Evolutionary conservation across 495 filamentous ascomycete genomes (phyloP).

Genomic region (Neurospora cerealis): DNA sequence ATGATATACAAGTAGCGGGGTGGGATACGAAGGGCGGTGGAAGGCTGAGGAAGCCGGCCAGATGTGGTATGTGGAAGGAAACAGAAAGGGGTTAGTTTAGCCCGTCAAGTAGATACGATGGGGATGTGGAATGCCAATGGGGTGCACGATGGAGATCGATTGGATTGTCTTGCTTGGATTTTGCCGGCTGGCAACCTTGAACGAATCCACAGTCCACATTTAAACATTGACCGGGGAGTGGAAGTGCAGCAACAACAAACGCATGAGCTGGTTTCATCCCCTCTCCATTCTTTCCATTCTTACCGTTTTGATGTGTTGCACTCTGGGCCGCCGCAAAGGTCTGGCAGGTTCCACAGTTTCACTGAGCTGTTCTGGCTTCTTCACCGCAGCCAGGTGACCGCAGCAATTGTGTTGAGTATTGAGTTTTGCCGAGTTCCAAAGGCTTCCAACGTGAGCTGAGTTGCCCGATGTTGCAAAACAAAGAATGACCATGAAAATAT

Average conservation of each 20-base stretch:
- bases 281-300: not conserved
- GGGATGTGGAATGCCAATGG: not conserved
- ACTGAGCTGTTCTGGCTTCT: not conserved
- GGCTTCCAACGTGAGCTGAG: not conserved
- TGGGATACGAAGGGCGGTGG: not conserved
- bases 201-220: not conserved
- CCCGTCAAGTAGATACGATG: not conserved
- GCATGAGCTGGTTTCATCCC: not conserved
- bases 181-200: not conserved
- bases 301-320: not conserved
- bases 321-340: no score
- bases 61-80: not conserved
- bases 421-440: not conserved
- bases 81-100: not conserved
- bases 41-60: not conserved
- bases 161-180: not conserved
- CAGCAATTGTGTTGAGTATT: not conserved
- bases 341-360: not conserved
- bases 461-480: not conserved
- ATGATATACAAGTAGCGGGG: not conserved
- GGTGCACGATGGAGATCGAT: not conserved
- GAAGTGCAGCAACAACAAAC: not conserved
- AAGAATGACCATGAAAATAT: not conserved
- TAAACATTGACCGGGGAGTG: no score
- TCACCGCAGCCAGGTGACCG: not conserved